These are phyloP conservation scores for Penicillium coffeae DNA, from an alignment of 495 filamentous ascomycete genomes.

Conservation along the genomic window DNA sequence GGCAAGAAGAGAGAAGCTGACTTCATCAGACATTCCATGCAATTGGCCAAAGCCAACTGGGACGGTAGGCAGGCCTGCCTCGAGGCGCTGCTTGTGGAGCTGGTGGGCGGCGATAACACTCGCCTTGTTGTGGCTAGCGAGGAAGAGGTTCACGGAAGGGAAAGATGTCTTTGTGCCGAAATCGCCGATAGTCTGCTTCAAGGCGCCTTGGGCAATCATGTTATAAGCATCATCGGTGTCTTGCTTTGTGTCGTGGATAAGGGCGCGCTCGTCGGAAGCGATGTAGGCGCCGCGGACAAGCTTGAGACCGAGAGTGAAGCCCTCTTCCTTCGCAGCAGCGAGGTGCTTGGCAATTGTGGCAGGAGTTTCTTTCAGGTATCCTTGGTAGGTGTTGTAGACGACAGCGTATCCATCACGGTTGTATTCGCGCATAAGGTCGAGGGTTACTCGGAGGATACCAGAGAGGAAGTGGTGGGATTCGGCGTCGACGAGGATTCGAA, in stretches of 20 bases:
- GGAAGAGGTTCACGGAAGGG: slow-evolving; percentile 35
- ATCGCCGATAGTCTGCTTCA: slow-evolving; percentile 31
- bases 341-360: slow-evolving; percentile 60
- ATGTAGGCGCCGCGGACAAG: slow-evolving; percentile 88
- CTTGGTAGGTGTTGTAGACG: slow-evolving; percentile 74
- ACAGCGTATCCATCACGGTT: slow-evolving; percentile 54
- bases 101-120: slow-evolving; percentile 31
- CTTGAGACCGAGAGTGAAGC: slow-evolving; percentile 77
- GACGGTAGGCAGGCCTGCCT: slow-evolving; percentile 28
- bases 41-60: slow-evolving; percentile 57
- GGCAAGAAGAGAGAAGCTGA: slow-evolving; percentile 70
- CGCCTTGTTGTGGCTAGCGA: slow-evolving; percentile 42
- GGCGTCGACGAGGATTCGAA: slow-evolving; percentile 76
- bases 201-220: slow-evolving; percentile 44
- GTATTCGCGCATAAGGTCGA: slow-evolving; percentile 74
- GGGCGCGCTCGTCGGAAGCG: slow-evolving; percentile 64
- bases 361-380: slow-evolving; percentile 71
- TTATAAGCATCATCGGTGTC: slow-evolving; percentile 66
- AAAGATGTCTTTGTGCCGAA: slow-evolving; percentile 43
- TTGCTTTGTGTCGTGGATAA: slow-evolving; percentile 73
- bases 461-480: slow-evolving; percentile 73
- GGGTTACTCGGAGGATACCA: slow-evolving; percentile 73
- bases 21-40: slow-evolving; percentile 90
- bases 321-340: slow-evolving; percentile 53
- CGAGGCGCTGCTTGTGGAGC: slow-evolving; percentile 28